Percentiles rank a stretch among this genome's conserved stretches.
phyloP scores from a whole-genome alignment of 2,329 filamentous ascomycete genomes.

The Beauveria sp. region DNA sequence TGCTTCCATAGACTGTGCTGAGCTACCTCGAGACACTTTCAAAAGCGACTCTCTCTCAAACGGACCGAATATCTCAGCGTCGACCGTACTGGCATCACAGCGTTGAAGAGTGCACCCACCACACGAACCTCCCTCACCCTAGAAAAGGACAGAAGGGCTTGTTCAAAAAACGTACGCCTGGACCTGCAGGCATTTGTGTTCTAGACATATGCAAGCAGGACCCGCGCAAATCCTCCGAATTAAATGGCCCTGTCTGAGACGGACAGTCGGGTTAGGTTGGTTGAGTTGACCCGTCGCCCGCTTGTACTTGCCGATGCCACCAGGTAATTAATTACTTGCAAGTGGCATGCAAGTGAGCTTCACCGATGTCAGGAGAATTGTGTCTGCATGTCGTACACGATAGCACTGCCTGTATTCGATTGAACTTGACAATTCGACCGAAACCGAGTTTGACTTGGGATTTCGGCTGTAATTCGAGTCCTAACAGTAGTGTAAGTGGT shows the following conservation, averaged over 20 bases:
- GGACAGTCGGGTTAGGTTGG: not conserved
- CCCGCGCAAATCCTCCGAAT: too few relatives aligned
- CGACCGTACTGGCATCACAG: not conserved
- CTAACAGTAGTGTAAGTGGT: too few relatives aligned
- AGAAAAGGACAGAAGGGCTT: not conserved
- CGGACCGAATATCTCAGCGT: not conserved
- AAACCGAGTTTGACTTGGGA: too few relatives aligned
- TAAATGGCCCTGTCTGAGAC: not conserved
- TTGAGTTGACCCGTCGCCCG: conserved; percentile 2
- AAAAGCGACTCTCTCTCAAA: not conserved
- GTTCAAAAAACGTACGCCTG: too few relatives aligned
- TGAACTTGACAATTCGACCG: too few relatives aligned
- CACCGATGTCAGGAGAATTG: not conserved
- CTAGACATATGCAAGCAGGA: not conserved
- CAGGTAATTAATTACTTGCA: not conserved
- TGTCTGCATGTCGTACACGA: not conserved
- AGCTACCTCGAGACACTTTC: not conserved
- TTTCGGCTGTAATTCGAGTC: too few relatives aligned
- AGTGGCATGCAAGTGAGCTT: not conserved
- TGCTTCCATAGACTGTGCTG: not conserved
- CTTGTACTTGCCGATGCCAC: not conserved
- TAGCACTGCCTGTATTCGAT: too few relatives aligned
- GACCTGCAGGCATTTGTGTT: not conserved
- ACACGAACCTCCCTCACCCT: not conserved
- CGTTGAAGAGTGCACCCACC: not conserved